phyloP scores from a whole-genome alignment of 1,139 yeast species.

The Eremothecium sinecaudum region DNA sequence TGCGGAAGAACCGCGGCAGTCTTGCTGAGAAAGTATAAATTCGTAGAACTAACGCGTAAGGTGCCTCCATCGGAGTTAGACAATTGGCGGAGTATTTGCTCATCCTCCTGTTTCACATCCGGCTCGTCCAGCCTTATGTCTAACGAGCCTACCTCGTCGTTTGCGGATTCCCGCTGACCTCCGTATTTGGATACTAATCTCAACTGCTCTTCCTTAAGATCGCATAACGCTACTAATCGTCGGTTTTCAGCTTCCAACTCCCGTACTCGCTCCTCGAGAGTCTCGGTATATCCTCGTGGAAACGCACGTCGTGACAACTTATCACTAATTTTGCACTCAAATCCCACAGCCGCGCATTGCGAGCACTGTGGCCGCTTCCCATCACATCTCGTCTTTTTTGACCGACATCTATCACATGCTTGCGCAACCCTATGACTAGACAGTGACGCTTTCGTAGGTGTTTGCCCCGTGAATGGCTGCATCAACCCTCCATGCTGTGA shows the following conservation, averaged over 20 bases:
- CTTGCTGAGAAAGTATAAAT: slow-evolving; percentile 26
- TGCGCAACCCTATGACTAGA: slow-evolving; percentile 42
- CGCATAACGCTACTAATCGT: slow-evolving; percentile 42
- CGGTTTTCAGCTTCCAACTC: slow-evolving; percentile 53
- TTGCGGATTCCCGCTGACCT: slow-evolving; percentile 1
- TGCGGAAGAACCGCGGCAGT: slow-evolving; percentile 7
- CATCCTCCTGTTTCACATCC: slow-evolving; percentile 12
- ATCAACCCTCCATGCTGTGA: not conserved
- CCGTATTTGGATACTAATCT: slow-evolving; percentile 24
- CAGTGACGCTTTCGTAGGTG: slow-evolving; percentile 1
- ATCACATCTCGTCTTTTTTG: slow-evolving; percentile 47
- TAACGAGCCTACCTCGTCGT: not conserved
- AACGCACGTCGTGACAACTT: slow-evolving; percentile 60
- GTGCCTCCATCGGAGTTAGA: slow-evolving; percentile 18
- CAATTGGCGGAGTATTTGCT: slow-evolving; percentile 18
- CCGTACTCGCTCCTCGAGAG: slow-evolving; percentile 50
- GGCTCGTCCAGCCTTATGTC: slow-evolving; percentile 8
- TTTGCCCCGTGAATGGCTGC: not conserved
- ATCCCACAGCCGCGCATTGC: slow-evolving; percentile 57
- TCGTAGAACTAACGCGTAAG: slow-evolving; percentile 29
- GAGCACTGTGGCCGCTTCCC: slow-evolving; percentile 41
- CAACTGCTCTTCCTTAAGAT: slow-evolving; percentile 54
- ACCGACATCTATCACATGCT: slow-evolving; percentile 80
- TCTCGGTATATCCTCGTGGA: slow-evolving; percentile 70
- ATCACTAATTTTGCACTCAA: slow-evolving; percentile 68